Evolutionary conservation across 768 basidiomycete species (phyloP).

Genomic region (Lactarius sp.): DNA sequence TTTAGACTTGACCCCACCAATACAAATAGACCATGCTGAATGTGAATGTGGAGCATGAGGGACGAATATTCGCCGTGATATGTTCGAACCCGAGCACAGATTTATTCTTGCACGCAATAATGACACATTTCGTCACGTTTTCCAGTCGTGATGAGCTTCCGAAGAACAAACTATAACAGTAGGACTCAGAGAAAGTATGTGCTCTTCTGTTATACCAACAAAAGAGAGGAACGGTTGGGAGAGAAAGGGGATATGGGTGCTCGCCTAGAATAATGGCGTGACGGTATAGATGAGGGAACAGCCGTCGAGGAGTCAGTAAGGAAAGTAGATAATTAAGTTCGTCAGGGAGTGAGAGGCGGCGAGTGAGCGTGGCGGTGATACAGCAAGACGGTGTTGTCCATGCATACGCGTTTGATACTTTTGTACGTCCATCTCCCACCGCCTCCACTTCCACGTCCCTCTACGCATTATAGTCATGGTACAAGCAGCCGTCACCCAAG

Average conservation of each 20-base stretch:
- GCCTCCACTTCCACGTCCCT: constrained; percentile 13
- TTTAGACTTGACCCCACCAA: no score
- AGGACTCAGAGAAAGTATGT: background rate
- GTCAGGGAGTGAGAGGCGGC: constrained; percentile 13
- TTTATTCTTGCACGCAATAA: background rate
- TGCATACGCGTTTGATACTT: constrained; percentile 24
- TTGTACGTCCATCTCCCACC: constrained; percentile 19
- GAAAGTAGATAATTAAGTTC: constrained; percentile 25
- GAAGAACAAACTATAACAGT: background rate
- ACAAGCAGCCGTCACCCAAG: constrained; percentile 16
- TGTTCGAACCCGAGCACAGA: background rate
- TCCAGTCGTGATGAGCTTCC: background rate
- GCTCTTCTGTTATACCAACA: background rate
- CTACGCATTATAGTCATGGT: constrained; percentile 25
- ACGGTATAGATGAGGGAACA: constrained; percentile 21
- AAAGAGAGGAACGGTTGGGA: background rate
- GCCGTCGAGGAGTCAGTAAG: constrained; percentile 22
- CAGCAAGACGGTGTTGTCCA: constrained; percentile 19
- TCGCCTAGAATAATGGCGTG: background rate
- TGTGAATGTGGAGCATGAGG: no score
- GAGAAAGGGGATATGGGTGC: constrained; percentile 1
- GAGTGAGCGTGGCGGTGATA: constrained; percentile 14
- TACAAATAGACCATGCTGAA: no score
- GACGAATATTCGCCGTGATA: no score
- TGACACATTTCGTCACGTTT: background rate